Evolutionary conservation across 1,284 basidiomycete species (phyloP).

Genomic region (Butyriboletus regius): DNA sequence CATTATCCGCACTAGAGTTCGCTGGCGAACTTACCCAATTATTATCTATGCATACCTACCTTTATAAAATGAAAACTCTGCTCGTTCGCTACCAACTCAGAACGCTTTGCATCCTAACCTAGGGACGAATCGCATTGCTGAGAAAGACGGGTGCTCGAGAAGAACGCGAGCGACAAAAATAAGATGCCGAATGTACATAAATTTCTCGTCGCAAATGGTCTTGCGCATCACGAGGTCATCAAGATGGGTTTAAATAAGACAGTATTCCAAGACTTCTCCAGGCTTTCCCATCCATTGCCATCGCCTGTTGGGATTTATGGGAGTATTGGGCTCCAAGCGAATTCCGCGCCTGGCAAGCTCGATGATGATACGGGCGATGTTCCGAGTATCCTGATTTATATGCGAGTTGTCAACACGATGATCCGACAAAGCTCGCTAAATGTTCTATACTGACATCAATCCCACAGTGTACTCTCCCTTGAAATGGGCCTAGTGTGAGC

Average conservation of each 20-base stretch:
- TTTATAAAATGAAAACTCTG: neutral
- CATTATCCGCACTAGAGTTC: conserved; percentile 1
- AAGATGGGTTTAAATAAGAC: conserved; percentile 17
- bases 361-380: conserved; percentile 70
- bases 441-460: conserved; percentile 63
- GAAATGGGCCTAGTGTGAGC: conserved; percentile 58
- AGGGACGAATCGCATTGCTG: conserved; percentile 4
- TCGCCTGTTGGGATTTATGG: conserved; percentile 57
- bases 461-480: conserved; percentile 78
- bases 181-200: neutral
- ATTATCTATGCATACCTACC: conserved; percentile 9
- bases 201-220: conserved; percentile 1
- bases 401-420: conserved; percentile 12
- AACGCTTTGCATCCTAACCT: neutral
- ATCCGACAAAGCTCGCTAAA: conserved; percentile 11
- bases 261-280: conserved; percentile 57
- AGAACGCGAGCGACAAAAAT: neutral
- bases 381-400: conserved; percentile 67
- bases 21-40: conserved; percentile 1
- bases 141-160: neutral
- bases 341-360: conserved; percentile 65
- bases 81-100: neutral
- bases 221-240: neutral
- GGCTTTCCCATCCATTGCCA: conserved; percentile 78
- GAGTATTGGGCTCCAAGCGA: conserved; percentile 64